phyloP scores from a whole-genome alignment of 331 rosid genomes.

The Telfairia occidentalis region DNA sequence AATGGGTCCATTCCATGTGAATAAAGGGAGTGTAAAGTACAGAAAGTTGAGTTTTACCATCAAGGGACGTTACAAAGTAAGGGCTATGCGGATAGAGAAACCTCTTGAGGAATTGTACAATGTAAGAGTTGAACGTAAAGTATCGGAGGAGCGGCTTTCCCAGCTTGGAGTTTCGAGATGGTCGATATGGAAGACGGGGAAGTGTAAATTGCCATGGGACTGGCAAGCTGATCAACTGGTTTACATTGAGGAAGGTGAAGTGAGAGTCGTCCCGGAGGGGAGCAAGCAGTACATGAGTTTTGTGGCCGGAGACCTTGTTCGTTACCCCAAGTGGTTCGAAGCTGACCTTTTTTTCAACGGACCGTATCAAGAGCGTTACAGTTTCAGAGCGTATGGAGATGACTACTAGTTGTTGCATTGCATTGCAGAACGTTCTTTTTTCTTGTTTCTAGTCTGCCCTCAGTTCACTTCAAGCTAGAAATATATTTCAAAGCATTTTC shows the following conservation, averaged over 20 bases:
- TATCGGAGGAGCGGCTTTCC: constrained; percentile 38
- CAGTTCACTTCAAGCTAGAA: neutral
- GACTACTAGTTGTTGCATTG: constrained; percentile 19
- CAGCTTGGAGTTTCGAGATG: constrained; percentile 69
- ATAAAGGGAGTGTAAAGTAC: constrained; percentile 17
- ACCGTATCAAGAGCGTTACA: constrained; percentile 78
- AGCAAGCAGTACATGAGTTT: constrained; percentile 73
- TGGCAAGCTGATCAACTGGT: constrained; percentile 94
- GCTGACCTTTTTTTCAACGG: constrained; percentile 88
- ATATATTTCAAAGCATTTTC: neutral
- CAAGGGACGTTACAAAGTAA: constrained; percentile 19
- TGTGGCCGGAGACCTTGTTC: constrained; percentile 73
- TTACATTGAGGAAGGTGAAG: constrained; percentile 94
- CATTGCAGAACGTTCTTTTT: neutral
- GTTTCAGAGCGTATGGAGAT: constrained; percentile 78
- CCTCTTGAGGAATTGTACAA: constrained; percentile 73
- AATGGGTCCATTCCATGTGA: constrained; percentile 29
- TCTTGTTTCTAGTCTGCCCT: neutral
- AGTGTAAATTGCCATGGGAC: constrained; percentile 73
- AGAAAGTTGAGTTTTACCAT: constrained; percentile 16
- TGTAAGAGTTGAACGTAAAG: constrained; percentile 62
- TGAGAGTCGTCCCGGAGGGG: constrained; percentile 83
- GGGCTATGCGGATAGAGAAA: constrained; percentile 57
- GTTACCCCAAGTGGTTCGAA: constrained; percentile 92
- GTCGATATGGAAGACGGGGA: constrained; percentile 85